A percentile compares a stretch with the other conserved stretches of the same genome.
phyloP scores from a whole-genome alignment of 2,329 filamentous ascomycete species.

The Arthrocladium fulminans region DNA sequence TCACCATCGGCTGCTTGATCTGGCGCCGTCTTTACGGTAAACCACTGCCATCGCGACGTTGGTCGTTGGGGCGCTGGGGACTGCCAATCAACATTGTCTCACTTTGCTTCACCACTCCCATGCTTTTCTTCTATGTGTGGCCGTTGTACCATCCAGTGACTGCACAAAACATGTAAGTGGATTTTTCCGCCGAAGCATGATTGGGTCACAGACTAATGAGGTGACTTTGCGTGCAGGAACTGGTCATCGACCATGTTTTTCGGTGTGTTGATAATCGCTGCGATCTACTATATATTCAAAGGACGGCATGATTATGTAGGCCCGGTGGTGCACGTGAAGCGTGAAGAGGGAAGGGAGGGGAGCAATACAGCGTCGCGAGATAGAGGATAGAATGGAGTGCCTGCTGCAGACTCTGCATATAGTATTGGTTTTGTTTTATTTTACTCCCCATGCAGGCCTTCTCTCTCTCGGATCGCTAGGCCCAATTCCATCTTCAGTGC shows the following conservation, averaged over 20 bases:
- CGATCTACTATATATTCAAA: conserved; percentile 34
- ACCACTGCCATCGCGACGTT: too few species aligned
- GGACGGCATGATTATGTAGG: conserved; percentile 35
- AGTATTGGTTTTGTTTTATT: too few species aligned
- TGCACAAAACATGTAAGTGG: conserved; percentile 26
- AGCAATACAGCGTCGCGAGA: not conserved
- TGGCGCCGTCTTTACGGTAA: too few species aligned
- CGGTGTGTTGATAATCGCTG: conserved; percentile 34
- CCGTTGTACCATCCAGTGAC: conserved; percentile 24
- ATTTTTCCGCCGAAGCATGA: not conserved
- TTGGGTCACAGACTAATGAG: not conserved
- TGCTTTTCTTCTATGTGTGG: conserved; percentile 34
- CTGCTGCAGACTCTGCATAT: too few species aligned
- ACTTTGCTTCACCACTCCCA: conserved; percentile 27
- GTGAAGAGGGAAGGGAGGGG: conserved; percentile 14
- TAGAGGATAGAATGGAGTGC: not conserved
- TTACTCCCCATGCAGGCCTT: too few species aligned
- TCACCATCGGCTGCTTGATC: too few species aligned
- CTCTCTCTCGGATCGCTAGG: too few species aligned
- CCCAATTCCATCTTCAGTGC: too few species aligned
- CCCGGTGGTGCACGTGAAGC: conserved; percentile 30
- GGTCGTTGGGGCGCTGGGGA: too few species aligned
- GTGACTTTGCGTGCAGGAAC: conserved; percentile 28
- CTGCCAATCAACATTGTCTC: too few species aligned
- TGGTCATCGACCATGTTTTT: conserved; percentile 36